Evolutionary conservation across 2,329 filamentous ascomycete genomes (phyloP).

Genomic region (Seiridium unicorne): DNA sequence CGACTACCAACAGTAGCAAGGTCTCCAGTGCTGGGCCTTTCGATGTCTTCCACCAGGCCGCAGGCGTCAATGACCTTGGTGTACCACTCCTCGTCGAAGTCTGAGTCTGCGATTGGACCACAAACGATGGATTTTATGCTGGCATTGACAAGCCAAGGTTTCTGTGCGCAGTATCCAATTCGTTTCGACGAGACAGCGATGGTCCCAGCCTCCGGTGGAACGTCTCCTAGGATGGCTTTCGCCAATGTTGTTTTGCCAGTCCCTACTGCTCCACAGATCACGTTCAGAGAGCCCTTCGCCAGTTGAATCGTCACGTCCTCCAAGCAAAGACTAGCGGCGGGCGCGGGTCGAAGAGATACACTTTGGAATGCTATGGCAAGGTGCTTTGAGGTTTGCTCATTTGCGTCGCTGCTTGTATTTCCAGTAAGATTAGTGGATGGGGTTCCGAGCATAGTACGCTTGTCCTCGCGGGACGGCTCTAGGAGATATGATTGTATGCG

Average conservation of each 20-base stretch:
- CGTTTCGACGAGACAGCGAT: constrained; percentile 4
- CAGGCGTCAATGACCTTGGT: constrained; percentile 21
- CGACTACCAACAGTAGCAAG: constrained; percentile 16
- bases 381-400: not conserved
- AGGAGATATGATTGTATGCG: constrained; percentile 1
- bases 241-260: constrained; percentile 4
- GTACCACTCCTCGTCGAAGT: constrained; percentile 26
- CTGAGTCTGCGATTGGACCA: not conserved
- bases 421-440: not conserved
- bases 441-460: not conserved
- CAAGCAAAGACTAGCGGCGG: not conserved
- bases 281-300: not conserved
- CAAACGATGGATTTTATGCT: constrained; percentile 30
- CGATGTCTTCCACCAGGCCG: constrained; percentile 22
- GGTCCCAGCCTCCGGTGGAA: not conserved
- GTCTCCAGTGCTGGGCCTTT: constrained; percentile 17
- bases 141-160: constrained; percentile 33
- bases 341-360: not conserved
- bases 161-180: constrained; percentile 35
- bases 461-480: not conserved
- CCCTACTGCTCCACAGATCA: constrained; percentile 2
- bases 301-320: not conserved
- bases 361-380: not conserved
- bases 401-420: not conserved
- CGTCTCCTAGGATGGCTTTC: constrained; percentile 1